Conservation (phyloP, 1,139 yeast species). For the Meyerozyma guilliermondii region DNA sequence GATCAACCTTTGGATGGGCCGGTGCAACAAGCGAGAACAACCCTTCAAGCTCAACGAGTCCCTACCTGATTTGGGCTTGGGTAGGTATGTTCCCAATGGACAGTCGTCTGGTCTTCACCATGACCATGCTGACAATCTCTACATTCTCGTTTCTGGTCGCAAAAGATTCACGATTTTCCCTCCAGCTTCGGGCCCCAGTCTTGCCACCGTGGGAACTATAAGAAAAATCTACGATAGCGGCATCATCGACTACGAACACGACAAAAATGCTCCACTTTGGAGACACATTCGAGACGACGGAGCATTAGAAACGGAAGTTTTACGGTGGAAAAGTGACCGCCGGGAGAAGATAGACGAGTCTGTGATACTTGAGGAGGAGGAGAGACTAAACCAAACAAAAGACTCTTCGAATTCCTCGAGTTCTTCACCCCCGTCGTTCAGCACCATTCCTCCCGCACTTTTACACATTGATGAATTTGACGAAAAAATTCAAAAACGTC, state of each 20-base stretch:
- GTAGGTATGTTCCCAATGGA: conserved; percentile 49
- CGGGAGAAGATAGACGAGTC: conserved; percentile 7
- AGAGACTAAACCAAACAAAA: conserved; percentile 5
- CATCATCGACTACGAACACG: conserved; percentile 53
- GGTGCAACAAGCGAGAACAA: conserved; percentile 11
- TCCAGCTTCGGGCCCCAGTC: conserved; percentile 53
- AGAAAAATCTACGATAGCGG: conserved; percentile 52
- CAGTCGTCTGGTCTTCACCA: conserved; percentile 76
- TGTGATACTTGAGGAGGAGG: conserved; percentile 13
- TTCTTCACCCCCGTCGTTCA: conserved; percentile 58
- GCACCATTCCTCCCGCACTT: conserved; percentile 55
- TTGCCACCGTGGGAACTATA: conserved; percentile 59
- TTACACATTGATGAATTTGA: conserved; percentile 54
- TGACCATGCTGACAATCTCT: conserved; percentile 73
- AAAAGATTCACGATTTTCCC: conserved; percentile 63
- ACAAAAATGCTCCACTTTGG: conserved; percentile 57
- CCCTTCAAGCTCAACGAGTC: background rate
- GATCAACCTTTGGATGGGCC: conserved; percentile 70
- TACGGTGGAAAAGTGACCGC: conserved; percentile 27
- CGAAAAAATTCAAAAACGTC: conserved; percentile 10
- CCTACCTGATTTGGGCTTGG: conserved; percentile 34
- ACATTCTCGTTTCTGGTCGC: conserved; percentile 53
- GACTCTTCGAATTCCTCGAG: no score
- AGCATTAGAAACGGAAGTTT: conserved; percentile 45
- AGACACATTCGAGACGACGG: conserved; percentile 57